Evolutionary conservation across 1,284 basidiomycete genomes (phyloP), one percentile per base, ranked within the genome.

Genomic region (Ganoderma boninense): DNA sequence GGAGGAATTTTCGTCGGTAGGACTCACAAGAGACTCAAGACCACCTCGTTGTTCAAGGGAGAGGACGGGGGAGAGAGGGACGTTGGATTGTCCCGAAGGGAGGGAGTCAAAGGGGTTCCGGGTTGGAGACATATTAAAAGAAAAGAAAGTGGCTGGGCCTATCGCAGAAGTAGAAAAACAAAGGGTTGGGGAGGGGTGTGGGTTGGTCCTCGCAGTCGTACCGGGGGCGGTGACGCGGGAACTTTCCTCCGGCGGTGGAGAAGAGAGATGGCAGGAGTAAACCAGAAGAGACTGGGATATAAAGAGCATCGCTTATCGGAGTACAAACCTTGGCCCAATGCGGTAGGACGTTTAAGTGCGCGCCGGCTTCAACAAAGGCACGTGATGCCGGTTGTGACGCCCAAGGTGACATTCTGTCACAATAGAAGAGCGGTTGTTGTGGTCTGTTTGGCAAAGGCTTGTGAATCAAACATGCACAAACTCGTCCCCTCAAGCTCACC

Each of bases 391-490:
- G 7, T 14, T 6, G n/a, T 38, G n/a, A 63, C 32, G 60, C 42
- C 42, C 23, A 18, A 1, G 11, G 66, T 66, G 65, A 62, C 66
- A 67, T 62, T 49, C 35, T 49, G n/a, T 61, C 42, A 63, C 61
- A 44, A 8, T 7, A 11, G 42, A 2, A n/a, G 57, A 49, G 26
- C 42, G 29, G 52, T 62, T 59, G 66, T 69, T 69, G 35, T 26
- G 20, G 59, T 11, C 11, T 65, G 14, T 69, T 65, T 65, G 57
- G 46, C 68, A 69, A 69, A 42, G 52, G 68, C 68, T 32, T 62
- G 40, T 43, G 64, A 65, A 62, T n/a, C 40, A 43, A 69, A 69
- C 68, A 69, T 44, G 63, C 8, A 46, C 68, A 69, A 65, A 69
- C 26, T 60, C 32, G 20, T 20, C 29, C 18, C 38, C 29, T 16